These are phyloP conservation scores for Blastobotrys mokoenaii DNA, from an alignment of 805 yeast genomes.

Conservation along the genomic window DNA sequence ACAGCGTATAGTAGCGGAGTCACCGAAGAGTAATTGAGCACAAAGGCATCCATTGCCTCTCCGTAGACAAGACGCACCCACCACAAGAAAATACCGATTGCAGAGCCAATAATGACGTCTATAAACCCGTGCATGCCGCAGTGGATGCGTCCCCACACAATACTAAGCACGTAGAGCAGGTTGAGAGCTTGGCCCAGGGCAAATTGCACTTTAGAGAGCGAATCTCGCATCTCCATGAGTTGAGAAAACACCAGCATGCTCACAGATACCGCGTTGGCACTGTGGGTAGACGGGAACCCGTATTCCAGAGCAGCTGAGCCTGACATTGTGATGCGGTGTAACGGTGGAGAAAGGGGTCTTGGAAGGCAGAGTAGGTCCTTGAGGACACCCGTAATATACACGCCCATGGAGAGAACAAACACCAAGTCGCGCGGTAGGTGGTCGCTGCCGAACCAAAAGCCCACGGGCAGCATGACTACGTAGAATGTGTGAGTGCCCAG, in stretches of 20 bases:
- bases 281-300: slow-evolving; percentile 90
- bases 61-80: slow-evolving; percentile 38
- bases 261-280: slow-evolving; percentile 90
- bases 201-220: slow-evolving; percentile 2
- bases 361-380: slow-evolving; percentile 88
- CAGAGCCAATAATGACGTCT: slow-evolving; percentile 60
- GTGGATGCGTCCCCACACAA: slow-evolving; percentile 75
- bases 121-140: slow-evolving; percentile 97
- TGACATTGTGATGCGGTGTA: slow-evolving; percentile 81
- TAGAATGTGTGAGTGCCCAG: slow-evolving; percentile 92
- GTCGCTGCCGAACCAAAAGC: slow-evolving; percentile 70
- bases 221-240: slow-evolving; percentile 1
- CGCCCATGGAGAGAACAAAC: slow-evolving; percentile 54
- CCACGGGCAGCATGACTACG: slow-evolving; percentile 77
- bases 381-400: slow-evolving; percentile 54
- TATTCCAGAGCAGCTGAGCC: slow-evolving; percentile 88
- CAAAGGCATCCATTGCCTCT: slow-evolving; percentile 37
- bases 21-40: slow-evolving; percentile 22
- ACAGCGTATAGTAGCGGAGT: slow-evolving; percentile 12
- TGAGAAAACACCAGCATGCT: slow-evolving; percentile 38
- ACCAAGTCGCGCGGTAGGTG: slow-evolving; percentile 51
- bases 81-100: slow-evolving; percentile 51
- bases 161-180: slow-evolving; percentile 47
- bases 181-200: slow-evolving; percentile 9
- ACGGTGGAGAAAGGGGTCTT: slow-evolving; percentile 86